phyloP scores from a whole-genome alignment of 2,329 filamentous ascomycete genomes.

The Colletotrichum caudatum region DNA sequence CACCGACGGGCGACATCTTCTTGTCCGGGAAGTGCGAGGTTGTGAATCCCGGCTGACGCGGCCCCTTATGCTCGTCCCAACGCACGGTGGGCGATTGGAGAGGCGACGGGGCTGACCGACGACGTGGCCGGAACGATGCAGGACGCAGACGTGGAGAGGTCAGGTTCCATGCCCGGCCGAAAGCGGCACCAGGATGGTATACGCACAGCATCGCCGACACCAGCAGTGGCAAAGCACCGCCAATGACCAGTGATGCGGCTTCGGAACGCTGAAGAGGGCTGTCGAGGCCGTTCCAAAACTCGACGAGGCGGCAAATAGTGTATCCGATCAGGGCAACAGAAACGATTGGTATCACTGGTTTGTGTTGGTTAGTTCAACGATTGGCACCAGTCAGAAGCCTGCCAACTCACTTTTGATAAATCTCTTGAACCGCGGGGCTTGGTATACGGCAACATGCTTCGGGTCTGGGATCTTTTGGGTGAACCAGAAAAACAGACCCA shows the following conservation, averaged over 20 bases:
- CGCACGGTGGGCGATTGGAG: slow-evolving; percentile 34
- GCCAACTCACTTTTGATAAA: slow-evolving; percentile 58
- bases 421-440: slow-evolving; percentile 55
- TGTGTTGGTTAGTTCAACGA: not conserved
- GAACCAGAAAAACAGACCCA: slow-evolving; percentile 56
- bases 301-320: slow-evolving; percentile 56
- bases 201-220: slow-evolving; percentile 52
- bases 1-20: slow-evolving; percentile 36
- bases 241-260: slow-evolving; percentile 53
- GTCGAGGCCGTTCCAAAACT: slow-evolving; percentile 53
- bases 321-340: slow-evolving; percentile 54
- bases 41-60: slow-evolving; percentile 37
- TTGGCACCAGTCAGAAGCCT: too few relatives aligned
- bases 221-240: slow-evolving; percentile 56
- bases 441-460: slow-evolving; percentile 55
- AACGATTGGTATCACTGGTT: slow-evolving; percentile 53
- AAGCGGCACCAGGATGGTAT: slow-evolving; percentile 55
- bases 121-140: slow-evolving; percentile 23
- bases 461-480: slow-evolving; percentile 55
- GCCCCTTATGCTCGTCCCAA: slow-evolving; percentile 38
- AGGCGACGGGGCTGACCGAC: slow-evolving; percentile 30
- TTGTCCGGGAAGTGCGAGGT: slow-evolving; percentile 32
- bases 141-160: slow-evolving; percentile 50
- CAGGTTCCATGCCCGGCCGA: slow-evolving; percentile 55
- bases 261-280: slow-evolving; percentile 55